A percentile compares a stretch with the other conserved stretches of the same genome.
These are phyloP conservation scores for Talaromyces sp. DNA, from an alignment of 2,329 filamentous ascomycete species.

Conservation along the genomic window DNA sequence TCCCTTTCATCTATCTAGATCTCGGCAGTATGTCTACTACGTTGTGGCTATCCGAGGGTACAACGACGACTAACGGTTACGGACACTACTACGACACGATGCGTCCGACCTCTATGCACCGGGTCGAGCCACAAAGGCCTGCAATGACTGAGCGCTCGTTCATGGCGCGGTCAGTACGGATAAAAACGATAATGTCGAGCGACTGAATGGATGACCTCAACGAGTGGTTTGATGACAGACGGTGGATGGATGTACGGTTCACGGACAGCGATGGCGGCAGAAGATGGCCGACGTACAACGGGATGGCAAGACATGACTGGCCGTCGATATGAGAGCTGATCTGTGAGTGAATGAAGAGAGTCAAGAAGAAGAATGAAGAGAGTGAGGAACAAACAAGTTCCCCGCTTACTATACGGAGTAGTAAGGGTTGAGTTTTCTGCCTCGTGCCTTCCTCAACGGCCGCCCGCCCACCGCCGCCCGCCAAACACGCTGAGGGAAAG, in stretches of 20 bases:
- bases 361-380: no score
- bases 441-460: constrained; percentile 2
- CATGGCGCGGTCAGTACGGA: background rate
- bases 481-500: background rate
- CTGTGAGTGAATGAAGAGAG: no score
- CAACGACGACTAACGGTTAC: background rate
- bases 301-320: background rate
- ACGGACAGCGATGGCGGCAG: background rate
- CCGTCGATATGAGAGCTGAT: background rate
- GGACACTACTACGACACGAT: background rate
- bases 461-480: background rate
- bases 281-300: background rate
- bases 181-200: background rate
- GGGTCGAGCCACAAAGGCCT: background rate
- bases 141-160: background rate
- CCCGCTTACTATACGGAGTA: background rate
- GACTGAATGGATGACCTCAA: background rate
- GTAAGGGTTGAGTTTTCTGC: background rate
- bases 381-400: background rate
- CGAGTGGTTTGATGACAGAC: background rate
- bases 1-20: background rate
- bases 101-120: background rate
- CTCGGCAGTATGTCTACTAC: background rate
- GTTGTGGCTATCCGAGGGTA: background rate
- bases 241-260: background rate